These are phyloP conservation scores for Coelastrella sp. DNA, from an alignment of 139 green algal species.

Conservation along the genomic window DNA sequence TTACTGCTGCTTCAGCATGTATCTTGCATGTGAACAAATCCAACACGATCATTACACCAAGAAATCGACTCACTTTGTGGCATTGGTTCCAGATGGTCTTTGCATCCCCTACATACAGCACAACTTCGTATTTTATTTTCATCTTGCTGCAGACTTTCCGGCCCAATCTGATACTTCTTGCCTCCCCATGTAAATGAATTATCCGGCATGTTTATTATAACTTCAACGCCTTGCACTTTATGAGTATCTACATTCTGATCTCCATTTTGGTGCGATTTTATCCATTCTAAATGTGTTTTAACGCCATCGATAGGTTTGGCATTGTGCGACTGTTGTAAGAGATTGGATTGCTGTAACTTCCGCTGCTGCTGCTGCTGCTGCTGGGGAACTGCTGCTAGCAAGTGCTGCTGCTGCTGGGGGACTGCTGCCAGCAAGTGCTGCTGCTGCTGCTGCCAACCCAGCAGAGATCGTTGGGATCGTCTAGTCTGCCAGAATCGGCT, in stretches of 20 bases:
- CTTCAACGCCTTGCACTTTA: background rate
- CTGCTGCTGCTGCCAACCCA: background rate
- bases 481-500: background rate
- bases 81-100: slow-evolving; percentile 20
- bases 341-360: background rate
- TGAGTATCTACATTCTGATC: background rate
- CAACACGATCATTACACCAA: background rate
- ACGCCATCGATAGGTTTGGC: slow-evolving; percentile 6
- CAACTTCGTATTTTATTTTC: slow-evolving; percentile 30
- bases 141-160: background rate
- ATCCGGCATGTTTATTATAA: background rate
- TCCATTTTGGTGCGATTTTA: background rate
- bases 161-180: background rate
- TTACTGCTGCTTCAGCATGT: background rate
- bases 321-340: no score
- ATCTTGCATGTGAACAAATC: background rate
- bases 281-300: slow-evolving; percentile 4
- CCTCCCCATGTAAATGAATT: background rate
- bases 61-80: slow-evolving; percentile 28
- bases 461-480: background rate
- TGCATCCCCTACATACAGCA: slow-evolving; percentile 24
- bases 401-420: slow-evolving; percentile 41
- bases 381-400: slow-evolving; percentile 12
- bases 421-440: slow-evolving; percentile 16
- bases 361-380: slow-evolving; percentile 11